A percentile compares a stretch with the other conserved stretches of the same genome.
Conservation (phyloP, 2,329 filamentous ascomycete genomes). For the Penicillium sp. region DNA sequence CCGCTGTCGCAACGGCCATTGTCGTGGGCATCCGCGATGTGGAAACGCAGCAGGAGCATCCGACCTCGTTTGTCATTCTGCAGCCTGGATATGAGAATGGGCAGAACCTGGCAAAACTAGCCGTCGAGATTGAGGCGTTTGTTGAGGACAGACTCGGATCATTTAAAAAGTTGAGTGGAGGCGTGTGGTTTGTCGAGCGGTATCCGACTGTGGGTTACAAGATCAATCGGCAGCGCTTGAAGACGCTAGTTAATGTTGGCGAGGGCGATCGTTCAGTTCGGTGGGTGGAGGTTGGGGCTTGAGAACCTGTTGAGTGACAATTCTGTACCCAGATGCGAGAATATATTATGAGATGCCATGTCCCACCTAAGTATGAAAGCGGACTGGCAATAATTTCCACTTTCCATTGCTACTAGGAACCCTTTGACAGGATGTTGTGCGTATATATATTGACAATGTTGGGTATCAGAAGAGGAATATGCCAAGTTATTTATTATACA, state of each 20-base stretch:
- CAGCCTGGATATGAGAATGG: slow-evolving; percentile 13
- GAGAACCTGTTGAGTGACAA: too few species aligned
- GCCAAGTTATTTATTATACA: too few species aligned
- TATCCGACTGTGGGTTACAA: slow-evolving; percentile 23
- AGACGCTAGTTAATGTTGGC: slow-evolving; percentile 3
- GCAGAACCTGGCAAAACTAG: not conserved
- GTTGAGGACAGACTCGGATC: slow-evolving; percentile 17
- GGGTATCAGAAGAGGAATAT: too few species aligned
- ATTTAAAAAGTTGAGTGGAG: slow-evolving; percentile 21
- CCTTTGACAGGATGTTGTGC: too few species aligned
- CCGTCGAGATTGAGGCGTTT: slow-evolving; percentile 16
- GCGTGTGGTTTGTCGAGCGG: slow-evolving; percentile 19
- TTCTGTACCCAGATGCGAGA: too few species aligned
- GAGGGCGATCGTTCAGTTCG: not conserved
- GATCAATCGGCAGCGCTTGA: slow-evolving; percentile 13
- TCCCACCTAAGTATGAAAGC: too few species aligned
- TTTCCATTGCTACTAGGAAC: too few species aligned
- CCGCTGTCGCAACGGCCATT: slow-evolving; percentile 35
- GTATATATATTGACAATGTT: too few species aligned
- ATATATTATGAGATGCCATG: too few species aligned
- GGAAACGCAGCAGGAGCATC: slow-evolving; percentile 20
- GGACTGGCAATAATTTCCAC: too few species aligned
- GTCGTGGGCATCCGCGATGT: slow-evolving; percentile 33
- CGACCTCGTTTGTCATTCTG: slow-evolving; percentile 25
- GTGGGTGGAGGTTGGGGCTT: not conserved